Conservation (phyloP, 352 stramenopile genomes). For the Pythium sukuiense region DNA sequence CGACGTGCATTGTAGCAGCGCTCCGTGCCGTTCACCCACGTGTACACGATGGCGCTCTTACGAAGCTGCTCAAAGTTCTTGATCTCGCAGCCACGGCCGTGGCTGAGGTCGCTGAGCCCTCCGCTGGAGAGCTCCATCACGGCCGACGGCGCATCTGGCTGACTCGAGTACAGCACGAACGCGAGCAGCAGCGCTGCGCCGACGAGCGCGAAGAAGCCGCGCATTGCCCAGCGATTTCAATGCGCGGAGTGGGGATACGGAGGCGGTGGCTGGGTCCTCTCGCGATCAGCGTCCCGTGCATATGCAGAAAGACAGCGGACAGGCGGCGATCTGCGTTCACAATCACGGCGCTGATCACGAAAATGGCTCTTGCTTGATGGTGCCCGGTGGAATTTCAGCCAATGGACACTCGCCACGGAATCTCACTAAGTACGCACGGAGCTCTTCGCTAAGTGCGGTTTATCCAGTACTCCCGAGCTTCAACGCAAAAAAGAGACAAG, state of each 20-base stretch:
- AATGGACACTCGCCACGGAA: background rate
- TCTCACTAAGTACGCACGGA: conserved; percentile 7
- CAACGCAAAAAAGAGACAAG: background rate
- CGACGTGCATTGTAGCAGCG: conserved; percentile 73
- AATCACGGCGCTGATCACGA: background rate
- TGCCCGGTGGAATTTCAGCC: background rate
- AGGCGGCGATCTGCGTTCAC: background rate
- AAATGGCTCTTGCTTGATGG: background rate
- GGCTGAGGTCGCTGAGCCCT: conserved; percentile 34
- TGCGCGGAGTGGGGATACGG: background rate
- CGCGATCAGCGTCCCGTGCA: background rate
- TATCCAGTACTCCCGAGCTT: background rate
- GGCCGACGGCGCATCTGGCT: conserved; percentile 50
- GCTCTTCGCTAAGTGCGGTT: conserved; percentile 8
- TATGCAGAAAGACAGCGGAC: background rate
- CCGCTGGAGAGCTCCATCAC: conserved; percentile 53
- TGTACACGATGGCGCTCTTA: conserved; percentile 79
- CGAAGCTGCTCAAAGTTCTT: conserved; percentile 64
- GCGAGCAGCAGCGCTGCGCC: conserved; percentile 39
- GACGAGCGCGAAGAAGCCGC: conserved; percentile 53
- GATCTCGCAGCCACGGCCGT: conserved; percentile 54
- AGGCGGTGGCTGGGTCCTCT: background rate
- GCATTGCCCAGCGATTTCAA: conserved; percentile 26
- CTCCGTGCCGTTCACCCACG: conserved; percentile 85
- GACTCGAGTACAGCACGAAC: conserved; percentile 50